Evolutionary conservation across 2,329 filamentous ascomycete genomes (phyloP).

Genomic region (Trichothecium roseum): DNA sequence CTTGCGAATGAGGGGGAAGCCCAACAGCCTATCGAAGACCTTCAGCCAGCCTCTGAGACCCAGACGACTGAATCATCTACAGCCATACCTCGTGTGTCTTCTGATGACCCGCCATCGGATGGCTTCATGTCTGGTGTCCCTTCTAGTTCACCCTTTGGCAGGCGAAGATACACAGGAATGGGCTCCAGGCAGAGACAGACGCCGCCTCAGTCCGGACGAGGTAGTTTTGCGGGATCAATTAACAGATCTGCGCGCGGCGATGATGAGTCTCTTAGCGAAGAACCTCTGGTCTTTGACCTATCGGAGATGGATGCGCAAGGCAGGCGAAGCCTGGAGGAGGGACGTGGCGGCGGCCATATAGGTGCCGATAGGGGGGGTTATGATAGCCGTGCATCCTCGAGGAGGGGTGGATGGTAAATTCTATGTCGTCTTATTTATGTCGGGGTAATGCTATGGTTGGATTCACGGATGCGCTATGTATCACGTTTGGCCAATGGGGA

Average conservation of each 20-base stretch:
- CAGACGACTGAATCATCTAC: slow-evolving; percentile 25
- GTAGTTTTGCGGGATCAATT: slow-evolving; percentile 32
- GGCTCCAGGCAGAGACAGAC: slow-evolving; percentile 23
- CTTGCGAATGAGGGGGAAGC: slow-evolving; percentile 20
- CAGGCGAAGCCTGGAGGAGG: slow-evolving; percentile 49
- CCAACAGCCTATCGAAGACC: slow-evolving; percentile 3
- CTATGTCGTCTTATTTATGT: no score
- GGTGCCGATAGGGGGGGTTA: slow-evolving; percentile 23
- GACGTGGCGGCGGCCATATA: slow-evolving; percentile 25
- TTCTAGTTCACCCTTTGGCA: slow-evolving; percentile 34
- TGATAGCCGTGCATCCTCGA: no score
- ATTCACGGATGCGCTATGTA: no score
- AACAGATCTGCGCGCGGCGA: slow-evolving; percentile 29
- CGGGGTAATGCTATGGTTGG: no score
- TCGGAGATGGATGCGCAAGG: slow-evolving; percentile 56
- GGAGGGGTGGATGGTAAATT: no score
- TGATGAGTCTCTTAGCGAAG: slow-evolving; percentile 48
- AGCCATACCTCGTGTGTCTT: slow-evolving; percentile 28
- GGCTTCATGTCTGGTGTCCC: slow-evolving; percentile 27
- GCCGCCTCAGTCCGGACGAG: slow-evolving; percentile 32
- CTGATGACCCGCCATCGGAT: slow-evolving; percentile 35
- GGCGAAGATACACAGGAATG: slow-evolving; percentile 36
- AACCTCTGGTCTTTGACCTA: slow-evolving; percentile 63
- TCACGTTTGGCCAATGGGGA: no score
- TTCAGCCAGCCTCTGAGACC: slow-evolving; percentile 33